Conservation (phyloP, 106 monocot genomes). For the Vanilla planifolia region DNA sequence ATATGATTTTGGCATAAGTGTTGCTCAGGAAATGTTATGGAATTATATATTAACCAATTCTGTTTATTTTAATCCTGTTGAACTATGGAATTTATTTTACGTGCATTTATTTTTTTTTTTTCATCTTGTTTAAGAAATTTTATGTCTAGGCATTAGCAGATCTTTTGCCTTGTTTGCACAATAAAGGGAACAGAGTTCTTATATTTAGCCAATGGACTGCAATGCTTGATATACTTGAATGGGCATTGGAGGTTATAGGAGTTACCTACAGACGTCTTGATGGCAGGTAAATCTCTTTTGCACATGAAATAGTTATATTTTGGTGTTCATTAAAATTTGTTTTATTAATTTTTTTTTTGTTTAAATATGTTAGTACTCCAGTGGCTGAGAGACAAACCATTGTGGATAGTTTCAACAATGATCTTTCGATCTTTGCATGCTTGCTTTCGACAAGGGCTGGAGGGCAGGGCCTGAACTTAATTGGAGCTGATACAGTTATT, state of each 20-base stretch:
- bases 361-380: slow-evolving; percentile 57
- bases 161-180: slow-evolving; percentile 58
- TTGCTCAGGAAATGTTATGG: no score
- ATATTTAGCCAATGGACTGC: slow-evolving; percentile 99
- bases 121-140: no score
- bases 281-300: slow-evolving; percentile 52
- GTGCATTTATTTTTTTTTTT: not conserved
- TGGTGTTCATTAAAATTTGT: not conserved
- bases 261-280: slow-evolving; percentile 84
- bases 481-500: slow-evolving; percentile 96
- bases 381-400: slow-evolving; percentile 84
- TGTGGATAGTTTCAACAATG: slow-evolving; percentile 94
- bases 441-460: slow-evolving; percentile 96
- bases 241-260: slow-evolving; percentile 86
- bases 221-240: slow-evolving; percentile 98
- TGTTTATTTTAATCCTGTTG: not conserved
- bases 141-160: slow-evolving; percentile 66
- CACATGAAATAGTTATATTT: not conserved
- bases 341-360: slow-evolving; percentile 7
- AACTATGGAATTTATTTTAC: not conserved
- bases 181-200: slow-evolving; percentile 70
- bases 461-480: slow-evolving; percentile 93
- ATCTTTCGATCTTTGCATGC: slow-evolving; percentile 86
- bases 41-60: no score
- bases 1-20: no score